These are phyloP conservation scores for Xylariaceae sp. DNA, from an alignment of 2,329 filamentous ascomycete species.

Conservation along the genomic window DNA sequence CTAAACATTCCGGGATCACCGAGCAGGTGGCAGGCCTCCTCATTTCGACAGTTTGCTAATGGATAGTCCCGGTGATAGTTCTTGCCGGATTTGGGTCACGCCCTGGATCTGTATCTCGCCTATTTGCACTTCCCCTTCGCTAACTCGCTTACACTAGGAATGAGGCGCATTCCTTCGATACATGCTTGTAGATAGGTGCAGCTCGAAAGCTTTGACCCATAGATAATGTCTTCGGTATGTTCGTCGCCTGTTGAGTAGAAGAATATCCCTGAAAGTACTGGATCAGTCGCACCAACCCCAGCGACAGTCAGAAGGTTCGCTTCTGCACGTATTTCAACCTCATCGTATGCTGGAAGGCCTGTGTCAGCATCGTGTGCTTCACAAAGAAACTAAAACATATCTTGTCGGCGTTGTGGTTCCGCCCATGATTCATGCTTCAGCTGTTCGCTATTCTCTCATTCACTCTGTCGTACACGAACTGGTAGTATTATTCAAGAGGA, in stretches of 20 bases:
- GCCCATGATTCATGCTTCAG: constrained; percentile 10
- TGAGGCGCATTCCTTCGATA: constrained; percentile 26
- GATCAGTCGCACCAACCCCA: constrained; percentile 21
- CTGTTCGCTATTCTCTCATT: constrained; percentile 17
- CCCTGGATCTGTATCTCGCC: constrained; percentile 20
- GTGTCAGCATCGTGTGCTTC: constrained; percentile 20
- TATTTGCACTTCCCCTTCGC: constrained; percentile 21
- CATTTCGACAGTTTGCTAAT: constrained; percentile 14
- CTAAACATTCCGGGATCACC: constrained; percentile 17
- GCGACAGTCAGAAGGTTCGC: constrained; percentile 22
- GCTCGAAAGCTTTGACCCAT: constrained; percentile 18
- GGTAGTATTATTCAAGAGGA: constrained; percentile 9
- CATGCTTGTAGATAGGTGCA: constrained; percentile 24
- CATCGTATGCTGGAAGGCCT: constrained; percentile 12
- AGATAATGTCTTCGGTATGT: constrained; percentile 17
- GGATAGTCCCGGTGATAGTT: constrained; percentile 19
- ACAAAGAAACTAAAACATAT: constrained; percentile 24
- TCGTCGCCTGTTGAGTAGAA: constrained; percentile 20
- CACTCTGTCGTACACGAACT: constrained; percentile 20
- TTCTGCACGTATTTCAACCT: constrained; percentile 19
- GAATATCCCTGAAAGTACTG: constrained; percentile 19
- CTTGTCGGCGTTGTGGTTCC: constrained; percentile 20
- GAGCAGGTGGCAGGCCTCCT: constrained; percentile 14
- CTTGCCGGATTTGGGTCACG: constrained; percentile 22
- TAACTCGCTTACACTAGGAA: constrained; percentile 15